phyloP scores from a whole-genome alignment of 371 early-diverging fungal genomes.

The Batkoa obscura region DNA sequence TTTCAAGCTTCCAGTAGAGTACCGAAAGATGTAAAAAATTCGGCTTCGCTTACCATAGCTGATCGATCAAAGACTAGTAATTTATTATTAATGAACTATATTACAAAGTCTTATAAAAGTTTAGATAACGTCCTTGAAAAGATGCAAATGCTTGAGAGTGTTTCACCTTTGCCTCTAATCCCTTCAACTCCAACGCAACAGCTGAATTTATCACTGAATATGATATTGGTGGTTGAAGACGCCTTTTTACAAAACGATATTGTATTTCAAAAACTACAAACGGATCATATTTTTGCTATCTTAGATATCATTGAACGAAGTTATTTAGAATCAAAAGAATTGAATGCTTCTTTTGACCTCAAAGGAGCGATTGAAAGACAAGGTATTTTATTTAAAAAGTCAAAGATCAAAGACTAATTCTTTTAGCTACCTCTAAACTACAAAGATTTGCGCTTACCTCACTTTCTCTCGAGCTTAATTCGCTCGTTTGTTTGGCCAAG shows the following conservation, averaged over 20 bases:
- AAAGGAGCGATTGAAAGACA: neutral
- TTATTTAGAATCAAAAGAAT: constrained; percentile 59
- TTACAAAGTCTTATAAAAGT: constrained; percentile 5
- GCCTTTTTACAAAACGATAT: constrained; percentile 24
- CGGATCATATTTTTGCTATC: constrained; percentile 32
- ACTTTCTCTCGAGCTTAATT: neutral
- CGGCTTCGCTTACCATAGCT: neutral
- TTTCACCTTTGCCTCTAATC: neutral
- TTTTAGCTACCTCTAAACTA: neutral
- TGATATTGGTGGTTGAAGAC: constrained; percentile 59
- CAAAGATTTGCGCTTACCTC: neutral
- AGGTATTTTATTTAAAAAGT: neutral
- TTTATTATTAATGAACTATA: neutral
- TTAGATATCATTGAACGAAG: constrained; percentile 62
- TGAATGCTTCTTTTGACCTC: constrained; percentile 41
- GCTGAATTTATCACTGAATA: constrained; percentile 29
- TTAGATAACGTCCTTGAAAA: neutral
- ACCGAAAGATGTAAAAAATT: too few relatives aligned
- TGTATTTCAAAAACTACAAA: constrained; percentile 36
- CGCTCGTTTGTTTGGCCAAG: neutral
- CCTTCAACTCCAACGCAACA: neutral
- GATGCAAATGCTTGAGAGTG: neutral
- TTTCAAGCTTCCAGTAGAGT: constrained; percentile 21
- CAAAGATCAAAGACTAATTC: neutral
- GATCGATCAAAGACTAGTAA: neutral